phyloP scores from a whole-genome alignment of 2,329 filamentous ascomycete species.

The Lomentospora prolificans region DNA sequence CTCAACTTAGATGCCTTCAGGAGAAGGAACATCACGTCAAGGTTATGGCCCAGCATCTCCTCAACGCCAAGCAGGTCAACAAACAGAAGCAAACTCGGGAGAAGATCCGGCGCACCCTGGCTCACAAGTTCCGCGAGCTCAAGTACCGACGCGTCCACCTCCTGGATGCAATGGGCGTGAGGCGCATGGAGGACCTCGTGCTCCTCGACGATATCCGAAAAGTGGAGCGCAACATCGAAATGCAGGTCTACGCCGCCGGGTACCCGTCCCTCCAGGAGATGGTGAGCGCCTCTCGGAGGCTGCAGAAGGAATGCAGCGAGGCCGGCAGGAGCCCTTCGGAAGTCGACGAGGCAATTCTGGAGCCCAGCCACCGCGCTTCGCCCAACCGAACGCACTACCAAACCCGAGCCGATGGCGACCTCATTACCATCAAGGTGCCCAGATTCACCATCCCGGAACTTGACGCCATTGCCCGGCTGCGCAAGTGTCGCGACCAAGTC shows the following conservation, averaged over 20 bases:
- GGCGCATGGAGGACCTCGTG: too few relatives aligned
- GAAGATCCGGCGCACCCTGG: conserved; percentile 4
- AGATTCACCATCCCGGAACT: too few relatives aligned
- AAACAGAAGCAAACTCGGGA: neutral
- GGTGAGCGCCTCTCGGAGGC: neutral
- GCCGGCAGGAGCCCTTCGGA: too few relatives aligned
- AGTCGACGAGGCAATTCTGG: too few relatives aligned
- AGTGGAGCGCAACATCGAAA: neutral
- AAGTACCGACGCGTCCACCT: neutral
- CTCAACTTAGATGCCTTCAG: neutral
- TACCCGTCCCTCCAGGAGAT: neutral
- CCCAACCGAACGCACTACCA: too few relatives aligned
- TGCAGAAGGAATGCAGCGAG: neutral
- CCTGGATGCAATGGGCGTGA: neutral
- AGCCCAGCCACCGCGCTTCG: too few relatives aligned
- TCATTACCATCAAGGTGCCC: too few relatives aligned
- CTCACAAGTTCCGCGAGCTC: neutral
- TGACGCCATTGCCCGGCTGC: too few relatives aligned
- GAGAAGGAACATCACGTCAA: neutral
- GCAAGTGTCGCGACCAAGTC: too few relatives aligned
- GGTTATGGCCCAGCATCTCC: too few relatives aligned
- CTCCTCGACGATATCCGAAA: neutral
- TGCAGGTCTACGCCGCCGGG: neutral
- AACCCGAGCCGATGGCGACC: too few relatives aligned
- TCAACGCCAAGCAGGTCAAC: neutral